Conservation (phyloP, 2,329 filamentous ascomycete genomes). For the Aspergillus floridensis region DNA sequence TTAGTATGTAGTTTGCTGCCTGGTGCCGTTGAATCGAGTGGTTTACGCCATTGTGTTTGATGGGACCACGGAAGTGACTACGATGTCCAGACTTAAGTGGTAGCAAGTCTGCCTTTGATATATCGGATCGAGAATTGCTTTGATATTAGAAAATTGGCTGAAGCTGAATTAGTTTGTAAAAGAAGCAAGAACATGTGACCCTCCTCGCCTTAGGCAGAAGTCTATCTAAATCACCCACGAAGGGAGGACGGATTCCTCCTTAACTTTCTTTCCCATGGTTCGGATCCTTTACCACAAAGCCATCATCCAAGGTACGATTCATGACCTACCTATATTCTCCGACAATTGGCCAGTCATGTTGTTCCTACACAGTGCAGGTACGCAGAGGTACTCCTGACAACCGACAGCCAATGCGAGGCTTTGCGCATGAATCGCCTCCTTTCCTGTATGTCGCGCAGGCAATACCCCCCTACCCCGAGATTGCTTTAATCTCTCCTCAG, state of each 20-base stretch:
- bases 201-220: background rate
- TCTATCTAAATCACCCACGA: background rate
- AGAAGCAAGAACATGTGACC: background rate
- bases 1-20: too few relatives aligned
- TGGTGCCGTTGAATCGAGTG: too few relatives aligned
- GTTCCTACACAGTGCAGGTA: background rate
- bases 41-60: too few relatives aligned
- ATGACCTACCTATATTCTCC: background rate
- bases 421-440: background rate
- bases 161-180: background rate
- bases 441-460: background rate
- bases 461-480: slow-evolving; percentile 3
- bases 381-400: background rate
- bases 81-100: background rate
- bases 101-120: background rate
- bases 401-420: background rate
- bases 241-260: background rate
- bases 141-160: background rate
- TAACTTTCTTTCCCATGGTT: background rate
- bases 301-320: background rate
- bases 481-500: slow-evolving; percentile 3
- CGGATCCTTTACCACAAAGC: background rate
- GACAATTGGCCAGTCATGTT: background rate
- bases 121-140: background rate
- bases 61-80: too few relatives aligned